Percentiles rank a stretch among this genome's conserved stretches.
phyloP scores from a whole-genome alignment of 345 rosid genomes.

The Draba incana region DNA sequence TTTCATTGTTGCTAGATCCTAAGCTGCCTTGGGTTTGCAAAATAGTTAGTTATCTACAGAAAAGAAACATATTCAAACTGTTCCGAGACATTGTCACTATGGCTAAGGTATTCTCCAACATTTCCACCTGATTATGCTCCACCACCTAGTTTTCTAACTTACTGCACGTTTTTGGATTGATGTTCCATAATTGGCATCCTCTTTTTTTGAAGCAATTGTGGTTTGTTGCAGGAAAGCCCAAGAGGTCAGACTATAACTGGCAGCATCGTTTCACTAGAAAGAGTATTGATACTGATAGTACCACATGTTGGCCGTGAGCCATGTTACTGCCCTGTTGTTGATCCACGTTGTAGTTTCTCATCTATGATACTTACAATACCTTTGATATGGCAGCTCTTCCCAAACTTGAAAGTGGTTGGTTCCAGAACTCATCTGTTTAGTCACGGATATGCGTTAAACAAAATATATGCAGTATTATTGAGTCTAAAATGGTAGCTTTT shows the following conservation, averaged over 20 bases:
- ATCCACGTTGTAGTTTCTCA: slow-evolving; percentile 72
- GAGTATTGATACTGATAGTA: slow-evolving; percentile 54
- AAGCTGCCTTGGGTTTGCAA: slow-evolving; percentile 93
- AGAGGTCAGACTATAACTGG: slow-evolving; percentile 35
- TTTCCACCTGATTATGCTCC: slow-evolving; percentile 25
- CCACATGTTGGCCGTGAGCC: slow-evolving; percentile 68
- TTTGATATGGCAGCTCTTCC: slow-evolving; percentile 80
- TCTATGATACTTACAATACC: slow-evolving; percentile 91
- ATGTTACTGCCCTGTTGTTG: slow-evolving; percentile 67
- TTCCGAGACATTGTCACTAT: slow-evolving; percentile 66
- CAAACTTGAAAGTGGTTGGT: slow-evolving; percentile 75
- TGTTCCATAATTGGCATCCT: slow-evolving; percentile 21
- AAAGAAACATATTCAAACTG: slow-evolving; percentile 56
- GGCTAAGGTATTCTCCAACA: slow-evolving; percentile 56
- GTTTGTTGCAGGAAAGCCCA: slow-evolving; percentile 62
- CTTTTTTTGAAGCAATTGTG: slow-evolving; percentile 19
- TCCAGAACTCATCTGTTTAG: slow-evolving; percentile 21
- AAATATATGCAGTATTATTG: slow-evolving; percentile 5
- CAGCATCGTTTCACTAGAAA: slow-evolving; percentile 64
- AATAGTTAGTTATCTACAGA: slow-evolving; percentile 62
- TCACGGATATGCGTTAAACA: background rate
- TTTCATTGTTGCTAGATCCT: slow-evolving; percentile 66
- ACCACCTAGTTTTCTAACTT: slow-evolving; percentile 28
- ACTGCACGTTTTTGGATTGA: slow-evolving; percentile 28
- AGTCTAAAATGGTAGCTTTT: slow-evolving; percentile 17